phyloP scores from a whole-genome alignment of 805 yeast species.

The Pichia deserticola region DNA sequence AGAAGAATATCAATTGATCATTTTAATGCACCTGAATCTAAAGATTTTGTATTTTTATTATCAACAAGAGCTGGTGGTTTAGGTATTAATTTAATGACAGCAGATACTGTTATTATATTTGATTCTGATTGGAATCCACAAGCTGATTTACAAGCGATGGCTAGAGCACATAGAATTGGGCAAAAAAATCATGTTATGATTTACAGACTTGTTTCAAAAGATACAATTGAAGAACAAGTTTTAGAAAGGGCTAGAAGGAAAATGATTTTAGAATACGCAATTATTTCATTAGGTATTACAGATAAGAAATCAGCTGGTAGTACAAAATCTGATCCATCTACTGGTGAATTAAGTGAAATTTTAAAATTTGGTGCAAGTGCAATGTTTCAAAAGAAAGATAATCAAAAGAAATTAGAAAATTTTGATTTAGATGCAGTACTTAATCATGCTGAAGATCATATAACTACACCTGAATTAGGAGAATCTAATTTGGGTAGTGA shows the following conservation, averaged over 20 bases:
- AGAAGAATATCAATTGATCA: conserved; percentile 94
- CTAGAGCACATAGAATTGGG: conserved; percentile 99
- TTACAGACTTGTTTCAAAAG: conserved; percentile 94
- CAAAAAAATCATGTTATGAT: conserved; percentile 98
- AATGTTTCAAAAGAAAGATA: conserved; percentile 91
- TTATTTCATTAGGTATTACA: conserved; percentile 90
- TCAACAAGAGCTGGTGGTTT: conserved; percentile 98
- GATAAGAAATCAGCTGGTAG: conserved; percentile 48
- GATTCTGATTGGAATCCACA: conserved; percentile 99
- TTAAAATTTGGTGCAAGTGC: conserved; percentile 97
- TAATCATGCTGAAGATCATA: conserved; percentile 95
- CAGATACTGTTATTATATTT: conserved; percentile 95
- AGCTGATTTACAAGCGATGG: conserved; percentile 99
- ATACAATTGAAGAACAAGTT: conserved; percentile 96
- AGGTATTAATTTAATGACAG: conserved; percentile 98
- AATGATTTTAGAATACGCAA: conserved; percentile 97
- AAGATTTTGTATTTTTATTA: conserved; percentile 81
- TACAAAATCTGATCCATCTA: conserved; percentile 64
- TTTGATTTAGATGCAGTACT: conserved; percentile 93
- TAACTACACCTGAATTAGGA: conserved; percentile 92
- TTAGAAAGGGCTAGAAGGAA: conserved; percentile 94
- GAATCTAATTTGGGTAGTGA: conserved; percentile 98
- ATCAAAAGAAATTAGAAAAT: conserved; percentile 92
- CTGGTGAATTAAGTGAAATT: conserved; percentile 85
- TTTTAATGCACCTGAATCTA: conserved; percentile 87